Evolutionary conservation across 306 rosid species (phyloP), one percentile per base, ranked within the genome.

Genomic region (Bauhinia variegata): DNA sequence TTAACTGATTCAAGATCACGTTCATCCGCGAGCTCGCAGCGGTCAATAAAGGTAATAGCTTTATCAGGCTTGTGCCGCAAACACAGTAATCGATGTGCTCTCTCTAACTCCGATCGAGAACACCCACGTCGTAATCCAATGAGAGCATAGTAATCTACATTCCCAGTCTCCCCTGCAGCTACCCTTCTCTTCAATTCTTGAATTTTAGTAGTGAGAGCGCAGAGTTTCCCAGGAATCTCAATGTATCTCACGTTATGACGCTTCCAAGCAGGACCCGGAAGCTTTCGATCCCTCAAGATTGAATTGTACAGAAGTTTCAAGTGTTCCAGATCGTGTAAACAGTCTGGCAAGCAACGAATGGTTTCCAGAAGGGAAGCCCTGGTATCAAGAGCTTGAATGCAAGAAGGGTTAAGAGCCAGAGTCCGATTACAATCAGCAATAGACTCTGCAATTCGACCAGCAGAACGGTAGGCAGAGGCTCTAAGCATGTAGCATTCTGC

Each of bases 371-470:
- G 85, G 1, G 92, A 65, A 2, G 99, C 97, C 69, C 99, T 83
- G 17, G 90, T 88, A 39, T 90, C 97, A 0, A 95, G 88, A 0
- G 99, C 99, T 73, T 79, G 95, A 69, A 95, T 90, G 67, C 86
- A 86, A 32, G 92, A 75, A 0, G 96, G 92, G 41, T 95, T 80
- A 5, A 95, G 82, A 0, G 99, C 85, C 3, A 91, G 68, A 5
- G 99, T 90, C n/a, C 89, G 80, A 71, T 95, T 95, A 30, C 97
- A 95, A 33, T 95, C 99, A 0, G 95, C 99, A 0, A 95, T 90
- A 1, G 97, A 77, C 76, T 95, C 99, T 0, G 97, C 96, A 0
- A 95, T 88, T 46, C 97, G 75, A 14, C 96, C 96, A 0, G 89
- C 79, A 3, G 92, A 81, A 4, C 80, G 75, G 70, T 81, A 89